A percentile compares a stretch with the other conserved stretches of the same genome.
These are phyloP conservation scores for Vaccinium darrowii DNA, from an alignment of 148 eudicot species.

Conservation along the genomic window DNA sequence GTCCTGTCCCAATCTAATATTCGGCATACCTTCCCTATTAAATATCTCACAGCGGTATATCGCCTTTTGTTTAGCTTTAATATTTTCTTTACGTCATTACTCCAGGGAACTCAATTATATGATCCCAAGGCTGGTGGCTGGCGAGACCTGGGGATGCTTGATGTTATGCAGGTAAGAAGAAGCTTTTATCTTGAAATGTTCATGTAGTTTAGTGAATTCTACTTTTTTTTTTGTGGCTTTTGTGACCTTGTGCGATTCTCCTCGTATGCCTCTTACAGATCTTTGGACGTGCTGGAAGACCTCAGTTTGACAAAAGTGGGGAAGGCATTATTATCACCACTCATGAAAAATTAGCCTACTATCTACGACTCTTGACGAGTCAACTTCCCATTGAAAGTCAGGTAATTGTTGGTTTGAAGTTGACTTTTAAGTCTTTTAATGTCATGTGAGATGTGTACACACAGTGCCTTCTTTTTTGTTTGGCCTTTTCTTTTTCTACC, in stretches of 20 bases:
- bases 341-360: conserved; percentile 91
- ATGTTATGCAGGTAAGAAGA: conserved; percentile 89
- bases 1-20: neutral
- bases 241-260: conserved; percentile 8
- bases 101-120: conserved; percentile 95
- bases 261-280: conserved; percentile 46
- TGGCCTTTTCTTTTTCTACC: conserved; percentile 10
- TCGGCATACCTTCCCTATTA: neutral
- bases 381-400: conserved; percentile 99
- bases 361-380: conserved; percentile 82
- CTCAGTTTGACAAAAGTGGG: conserved; percentile 99
- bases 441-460: neutral
- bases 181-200: neutral
- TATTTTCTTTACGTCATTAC: conserved; percentile 16
- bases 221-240: neutral
- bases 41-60: neutral
- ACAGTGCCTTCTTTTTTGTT: neutral
- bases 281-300: conserved; percentile 99
- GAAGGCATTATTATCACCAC: conserved; percentile 97
- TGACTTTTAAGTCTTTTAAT: conserved; percentile 8
- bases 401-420: conserved; percentile 35
- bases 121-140: conserved; percentile 99
- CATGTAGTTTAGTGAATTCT: conserved; percentile 8
- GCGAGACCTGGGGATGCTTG: conserved; percentile 99
- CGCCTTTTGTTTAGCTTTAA: neutral